Base-by-base conservation (phyloP, 2,329 filamentous ascomycete species). In the Colletotrichum sojae region DNA sequence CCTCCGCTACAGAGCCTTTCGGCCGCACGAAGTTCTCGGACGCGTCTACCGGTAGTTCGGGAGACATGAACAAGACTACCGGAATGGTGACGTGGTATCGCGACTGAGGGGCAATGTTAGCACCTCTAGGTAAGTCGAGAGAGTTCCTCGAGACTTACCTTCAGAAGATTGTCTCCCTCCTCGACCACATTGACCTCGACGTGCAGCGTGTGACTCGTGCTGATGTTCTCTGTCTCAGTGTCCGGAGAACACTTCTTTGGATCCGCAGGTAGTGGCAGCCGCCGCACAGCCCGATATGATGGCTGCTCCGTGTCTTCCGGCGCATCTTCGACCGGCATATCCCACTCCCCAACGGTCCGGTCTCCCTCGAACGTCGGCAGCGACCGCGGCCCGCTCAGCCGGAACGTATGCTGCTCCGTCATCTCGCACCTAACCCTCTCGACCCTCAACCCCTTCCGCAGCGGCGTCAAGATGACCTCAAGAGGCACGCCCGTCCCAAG, bases 401-500 rank as follows among this genome's bases (percentile, higher is more conserved):
- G 27, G 4, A 65, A 45, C 5, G 39, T 51, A 15, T 69, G 66
- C 2, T 27, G 9, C 36, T 69, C 66, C 12, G 49, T 15, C 5
- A 69, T 55, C 16, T 51, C 31, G 18, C 54, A 65, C 9, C 8
- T 39, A 2, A 59, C 20, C 13, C 15, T 31, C 3, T 46, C 16
- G 8, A 59, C 18, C 15, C 39, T 36, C 1, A 18, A 15, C 5
- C 36, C 54, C 27, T 40, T 48, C 6, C 40, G 15, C 48, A 65
- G 6, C n/a, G 54, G 46, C 46, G 54, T 60, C 12, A 69, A 39
- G 18, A 18, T 39, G 10, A 69, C 39, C 25, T 64, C 55, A 6
- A 69, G 27, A 2, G 66, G 66, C 5, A 69, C 22, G 8, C 20
- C 43, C 13, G 61, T 69, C 1, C 61, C 61, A 18, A 69, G 61